Evolutionary conservation across 2,329 filamentous ascomycete genomes (phyloP).

Genomic region (Hypoxylon sp.): DNA sequence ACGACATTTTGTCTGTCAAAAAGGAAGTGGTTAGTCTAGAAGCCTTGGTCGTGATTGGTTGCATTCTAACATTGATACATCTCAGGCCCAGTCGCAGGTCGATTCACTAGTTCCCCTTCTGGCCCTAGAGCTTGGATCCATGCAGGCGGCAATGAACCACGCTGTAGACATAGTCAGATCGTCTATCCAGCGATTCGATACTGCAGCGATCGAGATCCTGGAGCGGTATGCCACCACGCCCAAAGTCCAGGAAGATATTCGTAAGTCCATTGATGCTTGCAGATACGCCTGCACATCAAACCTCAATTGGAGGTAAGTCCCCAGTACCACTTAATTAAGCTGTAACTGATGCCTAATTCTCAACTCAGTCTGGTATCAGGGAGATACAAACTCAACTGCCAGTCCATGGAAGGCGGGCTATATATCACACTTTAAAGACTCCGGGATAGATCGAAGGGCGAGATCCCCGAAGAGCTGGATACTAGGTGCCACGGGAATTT

Average conservation of each 20-base stretch:
- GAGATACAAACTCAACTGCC: constrained; percentile 31
- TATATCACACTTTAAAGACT: constrained; percentile 23
- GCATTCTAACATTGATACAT: not conserved
- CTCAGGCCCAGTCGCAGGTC: constrained; percentile 36
- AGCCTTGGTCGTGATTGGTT: not conserved
- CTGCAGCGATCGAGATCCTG: constrained; percentile 24
- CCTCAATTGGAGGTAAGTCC: constrained; percentile 40
- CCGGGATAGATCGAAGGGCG: not conserved
- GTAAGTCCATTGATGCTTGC: constrained; percentile 33
- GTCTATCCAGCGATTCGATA: constrained; percentile 26
- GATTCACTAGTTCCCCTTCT: constrained; percentile 39
- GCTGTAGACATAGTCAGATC: constrained; percentile 17
- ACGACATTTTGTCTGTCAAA: constrained; percentile 44
- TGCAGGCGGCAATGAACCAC: constrained; percentile 33
- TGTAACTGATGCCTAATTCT: not conserved
- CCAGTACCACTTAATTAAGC: not conserved
- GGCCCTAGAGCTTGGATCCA: constrained; percentile 31
- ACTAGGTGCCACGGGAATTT: not conserved
- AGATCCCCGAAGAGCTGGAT: not conserved
- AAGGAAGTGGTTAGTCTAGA: constrained; percentile 40
- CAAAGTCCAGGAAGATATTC: constrained; percentile 20
- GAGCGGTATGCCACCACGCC: constrained; percentile 20
- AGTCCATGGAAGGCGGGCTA: constrained; percentile 29
- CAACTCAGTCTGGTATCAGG: constrained; percentile 17
- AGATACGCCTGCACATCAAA: constrained; percentile 40